Percentiles rank a stretch among this genome's conserved stretches.
Evolutionary conservation across 2,329 filamentous ascomycete species (phyloP).

Genomic region (Colletotrichum liaoningense): DNA sequence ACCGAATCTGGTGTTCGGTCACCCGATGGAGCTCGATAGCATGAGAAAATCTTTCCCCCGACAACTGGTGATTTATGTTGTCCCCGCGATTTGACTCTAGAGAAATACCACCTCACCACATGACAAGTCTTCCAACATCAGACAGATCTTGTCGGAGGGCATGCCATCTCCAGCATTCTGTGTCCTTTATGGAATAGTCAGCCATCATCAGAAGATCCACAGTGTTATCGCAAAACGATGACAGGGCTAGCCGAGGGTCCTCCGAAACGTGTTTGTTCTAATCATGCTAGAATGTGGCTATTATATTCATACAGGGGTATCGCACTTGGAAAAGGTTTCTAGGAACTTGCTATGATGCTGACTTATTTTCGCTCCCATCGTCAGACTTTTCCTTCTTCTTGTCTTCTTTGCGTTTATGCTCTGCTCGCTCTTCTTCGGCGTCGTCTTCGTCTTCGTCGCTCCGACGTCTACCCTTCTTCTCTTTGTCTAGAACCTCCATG

Average conservation of each 20-base stretch:
- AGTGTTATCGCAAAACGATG: neutral
- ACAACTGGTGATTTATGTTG: neutral
- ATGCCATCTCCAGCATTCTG: neutral
- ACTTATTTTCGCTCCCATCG: slow-evolving; percentile 23
- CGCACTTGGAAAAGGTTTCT: neutral
- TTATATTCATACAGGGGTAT: slow-evolving; percentile 17
- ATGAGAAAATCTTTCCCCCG: neutral
- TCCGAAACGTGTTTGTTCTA: neutral
- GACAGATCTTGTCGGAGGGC: no score
- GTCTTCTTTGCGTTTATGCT: slow-evolving; percentile 46
- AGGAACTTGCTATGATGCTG: slow-evolving; percentile 5
- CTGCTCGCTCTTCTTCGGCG: slow-evolving; percentile 48
- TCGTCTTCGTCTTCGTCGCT: slow-evolving; percentile 53
- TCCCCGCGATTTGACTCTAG: neutral
- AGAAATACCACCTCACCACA: neutral
- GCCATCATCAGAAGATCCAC: neutral
- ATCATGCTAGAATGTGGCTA: neutral
- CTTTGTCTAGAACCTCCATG: slow-evolving; percentile 66
- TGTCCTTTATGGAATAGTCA: neutral
- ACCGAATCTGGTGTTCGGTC: neutral
- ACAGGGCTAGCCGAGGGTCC: neutral
- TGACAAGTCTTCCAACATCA: neutral
- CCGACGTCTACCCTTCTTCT: slow-evolving; percentile 53
- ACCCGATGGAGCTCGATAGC: neutral
- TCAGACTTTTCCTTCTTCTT: slow-evolving; percentile 42